phyloP scores from a whole-genome alignment of 2,329 filamentous ascomycete species.

The Celoporthe dispersa region DNA sequence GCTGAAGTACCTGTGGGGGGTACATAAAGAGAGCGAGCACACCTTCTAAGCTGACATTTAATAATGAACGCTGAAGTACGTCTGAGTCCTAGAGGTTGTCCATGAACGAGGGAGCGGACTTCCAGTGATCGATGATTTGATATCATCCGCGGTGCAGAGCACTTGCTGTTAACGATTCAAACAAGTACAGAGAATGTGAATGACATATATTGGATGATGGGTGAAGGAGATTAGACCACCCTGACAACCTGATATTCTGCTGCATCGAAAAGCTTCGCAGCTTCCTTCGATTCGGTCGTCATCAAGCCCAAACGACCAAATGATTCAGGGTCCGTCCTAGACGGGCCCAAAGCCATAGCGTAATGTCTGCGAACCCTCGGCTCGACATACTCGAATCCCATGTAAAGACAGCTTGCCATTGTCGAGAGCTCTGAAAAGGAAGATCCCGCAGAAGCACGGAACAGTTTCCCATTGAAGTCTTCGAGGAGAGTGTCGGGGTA shows the following conservation, averaged over 20 bases:
- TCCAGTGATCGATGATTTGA: not conserved
- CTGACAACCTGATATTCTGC: not conserved
- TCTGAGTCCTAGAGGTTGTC: not conserved
- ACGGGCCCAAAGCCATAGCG: not conserved
- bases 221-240: not conserved
- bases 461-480: not conserved
- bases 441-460: not conserved
- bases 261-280: not conserved
- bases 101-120: not conserved
- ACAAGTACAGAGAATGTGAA: not conserved
- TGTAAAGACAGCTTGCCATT: not conserved
- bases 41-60: no score
- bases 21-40: no score
- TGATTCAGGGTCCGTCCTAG: not conserved
- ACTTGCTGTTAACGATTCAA: not conserved
- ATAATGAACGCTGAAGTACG: no score
- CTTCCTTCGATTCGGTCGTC: not conserved
- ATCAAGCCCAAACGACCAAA: not conserved
- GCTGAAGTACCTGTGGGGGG: no score
- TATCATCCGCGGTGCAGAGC: no score
- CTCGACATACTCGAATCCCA: not conserved
- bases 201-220: not conserved
- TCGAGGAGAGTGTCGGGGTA: not conserved
- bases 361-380: not conserved
- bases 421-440: not conserved